Conservation (phyloP, 2,329 filamentous ascomycete species). For the Sarocladiaceae sp. region DNA sequence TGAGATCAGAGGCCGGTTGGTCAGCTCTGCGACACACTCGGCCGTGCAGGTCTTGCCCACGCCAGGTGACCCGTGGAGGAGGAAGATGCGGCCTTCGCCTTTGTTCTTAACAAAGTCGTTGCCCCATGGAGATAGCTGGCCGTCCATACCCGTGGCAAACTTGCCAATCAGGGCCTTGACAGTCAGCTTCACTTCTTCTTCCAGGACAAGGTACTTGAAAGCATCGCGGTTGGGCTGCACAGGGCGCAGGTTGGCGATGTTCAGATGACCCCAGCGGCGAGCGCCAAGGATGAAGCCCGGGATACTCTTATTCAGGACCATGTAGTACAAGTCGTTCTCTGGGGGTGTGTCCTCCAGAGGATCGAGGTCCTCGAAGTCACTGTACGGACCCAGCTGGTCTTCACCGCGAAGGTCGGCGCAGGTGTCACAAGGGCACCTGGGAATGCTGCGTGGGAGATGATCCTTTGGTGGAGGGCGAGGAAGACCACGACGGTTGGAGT, state of each 20-base stretch:
- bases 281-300: conserved; percentile 42
- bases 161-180: conserved; percentile 44
- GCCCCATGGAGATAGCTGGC: conserved; percentile 39
- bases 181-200: conserved; percentile 43
- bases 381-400: conserved; percentile 26
- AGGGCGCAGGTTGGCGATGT: conserved; percentile 32
- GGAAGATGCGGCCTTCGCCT: conserved; percentile 45
- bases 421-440: conserved; percentile 36
- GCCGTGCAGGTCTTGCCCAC: conserved; percentile 55
- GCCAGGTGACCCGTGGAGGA: conserved; percentile 49
- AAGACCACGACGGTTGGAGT: conserved; percentile 10
- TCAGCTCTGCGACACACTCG: conserved; percentile 49
- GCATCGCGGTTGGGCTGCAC: conserved; percentile 41
- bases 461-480: conserved; percentile 22
- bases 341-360: conserved; percentile 32
- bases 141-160: conserved; percentile 33
- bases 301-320: conserved; percentile 38
- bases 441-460: conserved; percentile 34
- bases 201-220: conserved; percentile 46
- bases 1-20: conserved; percentile 45
- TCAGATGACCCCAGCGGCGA: conserved; percentile 40
- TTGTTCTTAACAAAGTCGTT: conserved; percentile 46
- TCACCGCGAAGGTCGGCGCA: conserved; percentile 24
- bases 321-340: conserved; percentile 37
- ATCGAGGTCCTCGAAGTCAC: conserved; percentile 36